These are phyloP conservation scores for Gaeumannomyces tritici DNA, from an alignment of 2,329 filamentous ascomycete species.

Conservation along the genomic window DNA sequence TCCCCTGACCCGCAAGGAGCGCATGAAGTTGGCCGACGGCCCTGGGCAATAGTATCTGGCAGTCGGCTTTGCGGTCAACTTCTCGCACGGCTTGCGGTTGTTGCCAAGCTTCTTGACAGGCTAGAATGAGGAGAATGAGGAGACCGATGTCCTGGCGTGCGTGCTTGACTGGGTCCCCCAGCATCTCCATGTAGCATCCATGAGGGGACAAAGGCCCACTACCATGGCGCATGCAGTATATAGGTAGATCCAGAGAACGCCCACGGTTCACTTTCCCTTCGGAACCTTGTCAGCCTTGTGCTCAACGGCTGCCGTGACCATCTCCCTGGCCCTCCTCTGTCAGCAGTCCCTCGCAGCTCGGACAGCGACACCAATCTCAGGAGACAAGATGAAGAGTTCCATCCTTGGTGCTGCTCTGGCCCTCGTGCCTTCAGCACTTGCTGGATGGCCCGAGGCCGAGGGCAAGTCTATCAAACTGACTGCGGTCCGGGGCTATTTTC, in stretches of 20 bases:
- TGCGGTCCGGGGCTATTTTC: conserved; percentile 51
- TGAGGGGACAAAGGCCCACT: not conserved
- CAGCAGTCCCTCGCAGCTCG: not conserved
- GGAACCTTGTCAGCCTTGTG: not conserved
- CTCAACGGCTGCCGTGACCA: not conserved
- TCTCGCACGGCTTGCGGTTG: too few relatives aligned
- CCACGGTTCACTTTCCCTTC: not conserved
- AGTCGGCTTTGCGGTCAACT: not conserved
- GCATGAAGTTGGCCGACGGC: too few relatives aligned
- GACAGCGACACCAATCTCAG: not conserved
- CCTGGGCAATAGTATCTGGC: too few relatives aligned
- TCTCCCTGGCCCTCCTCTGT: not conserved
- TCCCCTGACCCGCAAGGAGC: not conserved
- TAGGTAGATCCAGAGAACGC: not conserved
- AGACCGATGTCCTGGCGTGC: not conserved
- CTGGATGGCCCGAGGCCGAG: not conserved
- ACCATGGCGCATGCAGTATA: not conserved
- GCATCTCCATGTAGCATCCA: not conserved
- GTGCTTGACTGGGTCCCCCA: not conserved
- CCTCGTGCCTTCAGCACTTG: not conserved
- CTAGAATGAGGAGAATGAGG: not conserved
- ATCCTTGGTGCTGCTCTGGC: not conserved
- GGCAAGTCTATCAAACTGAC: conserved; percentile 16
- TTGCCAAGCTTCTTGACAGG: not conserved
- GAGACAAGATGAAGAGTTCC: not conserved